Evolutionary conservation across 306 rosid species (phyloP), one percentile per base, ranked within the genome.

Genomic region (Sesbania bispinosa): DNA sequence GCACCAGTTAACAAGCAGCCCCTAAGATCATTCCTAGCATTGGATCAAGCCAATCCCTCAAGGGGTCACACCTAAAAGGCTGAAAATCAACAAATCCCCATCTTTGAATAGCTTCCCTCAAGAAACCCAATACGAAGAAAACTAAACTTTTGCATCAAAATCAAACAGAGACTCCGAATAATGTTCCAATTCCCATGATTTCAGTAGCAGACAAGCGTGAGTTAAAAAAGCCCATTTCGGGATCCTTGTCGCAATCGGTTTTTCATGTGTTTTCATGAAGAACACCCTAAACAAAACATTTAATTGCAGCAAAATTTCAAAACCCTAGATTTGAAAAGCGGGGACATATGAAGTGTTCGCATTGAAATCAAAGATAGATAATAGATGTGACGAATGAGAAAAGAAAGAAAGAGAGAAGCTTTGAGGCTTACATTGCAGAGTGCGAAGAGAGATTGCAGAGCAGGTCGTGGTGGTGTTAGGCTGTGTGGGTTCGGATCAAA

Each of bases 301-400:
- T 2, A 73, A 38, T 36, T 14, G 61, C 58, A 75, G 54, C n/a
- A n/a, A 45, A 68, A 68, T 0, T 32, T 62, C 10, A 50, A 57
- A 67, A 81, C 77, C 82, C 85, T 77, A 72, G 79, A 77, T 65
- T 62, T 24, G 55, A 14, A 36, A 41, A 57, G 19, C 10, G 20
- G 4, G 18, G 23, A 43, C 2, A 19, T 5, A 32, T 35, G 26
- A 47, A 43, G 52, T 16, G 41, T 2, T 5, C 6, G 4, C 4
- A 66, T 13, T 69, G 4, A 46, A 54, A 70, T 55, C 0, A 71
- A 23, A 43, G 21, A 71, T 0, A 66, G 8, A 70, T 0, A 11
- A 29, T 8, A 41, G 46, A 57, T 57, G 29, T 4, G 42, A 66
- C 1, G 14, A 48, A 33, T 10, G 36, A 69, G 50, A 54, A 62